Conservation (phyloP, 75 land plant species). For the Cupressus sempervirens region DNA sequence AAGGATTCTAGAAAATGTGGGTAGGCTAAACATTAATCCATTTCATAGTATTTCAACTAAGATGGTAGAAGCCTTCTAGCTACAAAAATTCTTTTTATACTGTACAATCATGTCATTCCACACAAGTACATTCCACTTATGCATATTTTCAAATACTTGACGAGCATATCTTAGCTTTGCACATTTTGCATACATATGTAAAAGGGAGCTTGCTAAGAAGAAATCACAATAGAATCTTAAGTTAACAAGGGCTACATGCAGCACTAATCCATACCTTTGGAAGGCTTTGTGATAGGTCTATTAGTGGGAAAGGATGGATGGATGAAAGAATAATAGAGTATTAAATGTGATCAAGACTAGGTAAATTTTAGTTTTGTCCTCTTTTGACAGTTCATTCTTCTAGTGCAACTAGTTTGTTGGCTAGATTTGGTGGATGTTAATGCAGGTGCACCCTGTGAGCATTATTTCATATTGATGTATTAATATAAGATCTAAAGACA, state of each 20-base stretch:
- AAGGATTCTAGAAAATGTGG: conserved; percentile 21
- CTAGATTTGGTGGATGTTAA: no score
- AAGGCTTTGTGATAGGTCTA: no score
- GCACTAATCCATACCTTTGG: conserved; percentile 11
- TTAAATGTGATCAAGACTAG: no score
- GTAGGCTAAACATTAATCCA: conserved; percentile 3
- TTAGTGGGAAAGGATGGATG: no score
- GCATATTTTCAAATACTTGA: conserved; percentile 18
- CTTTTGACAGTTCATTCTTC: no score
- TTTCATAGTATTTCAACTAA: conserved; percentile 18
- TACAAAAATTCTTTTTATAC: conserved; percentile 7
- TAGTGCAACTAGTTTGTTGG: no score
- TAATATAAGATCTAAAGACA: no score
- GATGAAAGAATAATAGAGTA: no score
- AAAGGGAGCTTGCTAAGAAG: conserved; percentile 8
- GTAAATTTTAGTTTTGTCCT: no score
- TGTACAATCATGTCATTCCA: conserved; percentile 23
- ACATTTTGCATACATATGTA: conserved; percentile 18
- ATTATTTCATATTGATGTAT: no score
- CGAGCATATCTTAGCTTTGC: conserved; percentile 14
- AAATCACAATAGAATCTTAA: conserved; percentile 6
- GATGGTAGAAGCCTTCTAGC: conserved; percentile 8
- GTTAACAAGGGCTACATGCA: conserved; percentile 1
- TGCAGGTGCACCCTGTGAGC: no score
- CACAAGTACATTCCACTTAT: conserved; percentile 13